Evolutionary conservation across 2,329 filamentous ascomycete genomes (phyloP).

Genomic region (Hypoxylon sp.): DNA sequence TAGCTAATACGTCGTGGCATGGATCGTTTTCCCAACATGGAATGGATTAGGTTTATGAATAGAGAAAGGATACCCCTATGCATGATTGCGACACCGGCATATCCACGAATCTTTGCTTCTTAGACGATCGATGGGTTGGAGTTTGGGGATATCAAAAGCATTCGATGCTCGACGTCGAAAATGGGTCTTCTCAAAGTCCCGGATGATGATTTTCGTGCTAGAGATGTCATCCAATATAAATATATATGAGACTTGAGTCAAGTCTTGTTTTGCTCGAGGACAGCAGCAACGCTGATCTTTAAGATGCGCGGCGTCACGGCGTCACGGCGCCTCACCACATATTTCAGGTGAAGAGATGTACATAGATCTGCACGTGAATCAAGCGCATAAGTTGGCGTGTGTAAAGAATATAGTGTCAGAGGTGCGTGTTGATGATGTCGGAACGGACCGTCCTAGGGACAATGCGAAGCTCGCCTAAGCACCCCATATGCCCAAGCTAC

Average conservation of each 20-base stretch:
- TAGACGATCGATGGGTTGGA: conserved; percentile 41
- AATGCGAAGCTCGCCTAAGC: conserved; percentile 19
- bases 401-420: conserved; percentile 11
- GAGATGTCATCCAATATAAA: conserved; percentile 27
- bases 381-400: conserved; percentile 31
- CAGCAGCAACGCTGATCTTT: conserved; percentile 15
- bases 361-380: conserved; percentile 33
- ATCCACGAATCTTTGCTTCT: conserved; percentile 37
- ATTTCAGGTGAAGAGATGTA: conserved; percentile 30
- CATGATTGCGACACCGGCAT: conserved; percentile 44
- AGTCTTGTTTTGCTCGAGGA: conserved; percentile 14
- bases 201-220: conserved; percentile 33
- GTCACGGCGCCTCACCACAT: conserved; percentile 11
- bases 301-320: conserved; percentile 17
- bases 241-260: conserved; percentile 10
- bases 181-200: conserved; percentile 30
- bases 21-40: conserved; percentile 52
- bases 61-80: conserved; percentile 51
- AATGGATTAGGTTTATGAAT: conserved; percentile 48
- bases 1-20: conserved; percentile 57
- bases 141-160: conserved; percentile 40
- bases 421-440: conserved; percentile 22
- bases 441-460: conserved; percentile 24
- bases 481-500: conserved; percentile 24
- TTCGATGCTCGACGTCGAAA: conserved; percentile 28